These are phyloP conservation scores for Blastocystis sp. DNA, from an alignment of 352 stramenopile genomes.

Conservation along the genomic window DNA sequence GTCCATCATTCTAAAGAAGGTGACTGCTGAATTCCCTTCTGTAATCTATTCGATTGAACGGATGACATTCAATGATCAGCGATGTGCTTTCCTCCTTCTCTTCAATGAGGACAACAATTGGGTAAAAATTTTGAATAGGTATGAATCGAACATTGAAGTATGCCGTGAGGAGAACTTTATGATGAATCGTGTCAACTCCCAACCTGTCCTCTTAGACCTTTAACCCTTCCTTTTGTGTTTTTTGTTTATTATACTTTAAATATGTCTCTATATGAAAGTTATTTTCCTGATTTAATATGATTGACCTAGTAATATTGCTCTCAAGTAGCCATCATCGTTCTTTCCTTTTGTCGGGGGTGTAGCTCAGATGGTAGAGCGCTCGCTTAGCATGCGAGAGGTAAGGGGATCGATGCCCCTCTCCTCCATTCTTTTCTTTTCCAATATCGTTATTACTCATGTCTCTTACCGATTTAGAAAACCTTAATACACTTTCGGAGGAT, in stretches of 20 bases:
- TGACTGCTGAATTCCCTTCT: conserved; percentile 28
- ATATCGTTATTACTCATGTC: background rate
- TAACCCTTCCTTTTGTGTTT: background rate
- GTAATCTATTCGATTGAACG: conserved; percentile 53
- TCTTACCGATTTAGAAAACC: conserved; percentile 24
- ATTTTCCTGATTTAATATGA: background rate
- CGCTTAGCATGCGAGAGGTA: conserved; percentile 68
- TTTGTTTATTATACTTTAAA: background rate
- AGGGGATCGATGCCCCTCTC: conserved; percentile 67
- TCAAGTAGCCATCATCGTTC: background rate
- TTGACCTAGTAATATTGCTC: background rate
- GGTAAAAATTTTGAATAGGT: conserved; percentile 55
- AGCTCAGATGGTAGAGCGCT: conserved; percentile 68
- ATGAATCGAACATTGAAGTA: conserved; percentile 63
- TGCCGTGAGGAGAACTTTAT: conserved; percentile 49
- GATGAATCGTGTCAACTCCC: conserved; percentile 32
- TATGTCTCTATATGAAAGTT: background rate
- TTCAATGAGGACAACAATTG: conserved; percentile 58
- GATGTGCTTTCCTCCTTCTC: conserved; percentile 19
- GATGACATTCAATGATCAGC: conserved; percentile 20
- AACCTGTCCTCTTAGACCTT: conserved; percentile 16
- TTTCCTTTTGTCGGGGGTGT: conserved; percentile 11
- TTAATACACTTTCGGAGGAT: background rate
- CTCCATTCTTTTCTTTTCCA: conserved; percentile 54
- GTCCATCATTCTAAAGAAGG: conserved; percentile 53